Base-by-base conservation (phyloP, 352 stramenopile genomes). In the Phytophthora megakarya region DNA sequence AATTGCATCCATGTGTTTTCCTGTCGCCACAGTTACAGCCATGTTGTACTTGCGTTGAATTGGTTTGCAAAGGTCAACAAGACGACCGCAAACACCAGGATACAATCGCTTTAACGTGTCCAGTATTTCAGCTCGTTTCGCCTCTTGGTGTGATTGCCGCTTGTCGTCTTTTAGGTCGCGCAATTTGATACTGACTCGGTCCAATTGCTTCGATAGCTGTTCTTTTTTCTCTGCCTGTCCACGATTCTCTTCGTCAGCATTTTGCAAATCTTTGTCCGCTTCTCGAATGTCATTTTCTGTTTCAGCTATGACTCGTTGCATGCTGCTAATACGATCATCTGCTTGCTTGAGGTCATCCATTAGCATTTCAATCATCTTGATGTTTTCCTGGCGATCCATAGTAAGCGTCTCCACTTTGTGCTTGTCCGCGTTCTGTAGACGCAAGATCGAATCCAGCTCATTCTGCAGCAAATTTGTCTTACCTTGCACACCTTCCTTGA, bases 1-100 rank as follows among this genome's bases (percentile, higher is more conserved):
- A 30, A 96, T 79, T 18, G 89, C 84, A 64, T 99, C 97, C 94
- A 99, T 98, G 76, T 99, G 91, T 53, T 98, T 99, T 43, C 97
- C 97, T n/a, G 92, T 97, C 25, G 97, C 97, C 2, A 99, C 95
- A 1, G 95, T 98, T 19, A 99, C 94, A 21, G 97, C 97, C 70
- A 99, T 89, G 72, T 98, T 98, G 80, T 98, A 99, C 59, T 97
- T 95, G 32, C 94, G 80, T 67, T 99, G 95, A 18, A 95, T 91
- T 1, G 98, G 97, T 42, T 96, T 98, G 80, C 96, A 99, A 7
- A 99, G 71, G 67, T 99, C 96, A 1, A 99, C 95, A 0, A 99
- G 75, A 16, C 97, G 90, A 3, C 98, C 97, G 23, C 90, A 86
- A 26, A 99, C 97, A 30, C 96, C 85, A 51, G 89, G 88, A 65